phyloP scores from a whole-genome alignment of 1,284 basidiomycete species.

The Puccinia brachypodii region DNA sequence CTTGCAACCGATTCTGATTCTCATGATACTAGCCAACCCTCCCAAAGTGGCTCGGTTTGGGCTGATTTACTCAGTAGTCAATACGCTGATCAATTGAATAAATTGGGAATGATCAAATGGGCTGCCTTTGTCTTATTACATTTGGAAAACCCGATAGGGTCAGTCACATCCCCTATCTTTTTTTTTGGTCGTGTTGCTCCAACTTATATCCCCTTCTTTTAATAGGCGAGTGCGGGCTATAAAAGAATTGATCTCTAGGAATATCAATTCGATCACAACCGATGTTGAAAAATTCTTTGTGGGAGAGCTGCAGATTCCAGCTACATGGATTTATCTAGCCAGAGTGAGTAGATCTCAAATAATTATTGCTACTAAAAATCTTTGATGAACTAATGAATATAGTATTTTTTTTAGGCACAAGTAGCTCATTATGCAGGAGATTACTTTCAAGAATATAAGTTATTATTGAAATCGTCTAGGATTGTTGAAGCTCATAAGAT shows the following conservation, averaged over 20 bases:
- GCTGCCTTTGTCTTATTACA: slow-evolving; percentile 87
- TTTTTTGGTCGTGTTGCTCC: not conserved
- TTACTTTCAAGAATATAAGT: slow-evolving; percentile 73
- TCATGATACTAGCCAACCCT: slow-evolving; percentile 54
- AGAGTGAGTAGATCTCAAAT: slow-evolving; percentile 63
- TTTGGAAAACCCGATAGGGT: slow-evolving; percentile 76
- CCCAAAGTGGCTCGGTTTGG: slow-evolving; percentile 71
- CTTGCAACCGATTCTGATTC: slow-evolving; percentile 56
- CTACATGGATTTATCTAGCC: slow-evolving; percentile 82
- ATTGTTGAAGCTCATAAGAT: slow-evolving; percentile 69
- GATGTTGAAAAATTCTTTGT: slow-evolving; percentile 72
- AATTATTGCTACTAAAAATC: not conserved
- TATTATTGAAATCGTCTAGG: slow-evolving; percentile 70
- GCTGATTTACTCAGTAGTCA: slow-evolving; percentile 79
- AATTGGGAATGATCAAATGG: slow-evolving; percentile 75
- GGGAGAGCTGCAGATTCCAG: slow-evolving; percentile 75
- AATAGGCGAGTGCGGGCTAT: slow-evolving; percentile 73
- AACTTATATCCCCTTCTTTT: slow-evolving; percentile 11
- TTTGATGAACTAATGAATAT: not conserved
- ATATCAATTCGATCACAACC: slow-evolving; percentile 68
- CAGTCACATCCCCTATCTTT: slow-evolving; percentile 58
- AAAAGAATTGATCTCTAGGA: slow-evolving; percentile 74
- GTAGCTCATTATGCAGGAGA: slow-evolving; percentile 67
- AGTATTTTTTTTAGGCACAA: slow-evolving; percentile 63
- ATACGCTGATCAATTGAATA: slow-evolving; percentile 86